Evolutionary conservation across 2,329 filamentous ascomycete species (phyloP).

Genomic region (Pseudocercospora crystallina): DNA sequence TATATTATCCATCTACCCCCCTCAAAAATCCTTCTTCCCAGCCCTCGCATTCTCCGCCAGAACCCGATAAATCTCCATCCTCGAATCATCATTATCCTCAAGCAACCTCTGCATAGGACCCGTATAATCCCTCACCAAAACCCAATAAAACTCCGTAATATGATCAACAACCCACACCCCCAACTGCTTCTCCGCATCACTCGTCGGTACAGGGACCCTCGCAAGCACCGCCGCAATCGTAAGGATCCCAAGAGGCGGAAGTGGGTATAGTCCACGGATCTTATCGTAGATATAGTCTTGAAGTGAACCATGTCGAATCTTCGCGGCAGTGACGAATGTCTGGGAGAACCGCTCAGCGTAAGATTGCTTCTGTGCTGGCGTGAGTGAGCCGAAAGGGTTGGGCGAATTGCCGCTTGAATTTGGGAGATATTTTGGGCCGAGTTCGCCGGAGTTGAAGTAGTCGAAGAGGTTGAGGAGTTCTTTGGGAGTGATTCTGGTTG

Average conservation of each 20-base stretch:
- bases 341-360: slow-evolving; percentile 11
- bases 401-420: slow-evolving; percentile 1
- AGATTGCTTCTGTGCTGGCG: slow-evolving; percentile 7
- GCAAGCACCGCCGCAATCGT: slow-evolving; percentile 6
- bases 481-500: not conserved
- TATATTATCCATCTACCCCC: too few species aligned
- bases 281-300: slow-evolving; percentile 22
- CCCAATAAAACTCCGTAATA: slow-evolving; percentile 8
- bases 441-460: slow-evolving; percentile 12
- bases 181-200: slow-evolving; percentile 4
- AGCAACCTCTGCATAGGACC: slow-evolving; percentile 7
- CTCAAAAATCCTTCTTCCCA: too few species aligned
- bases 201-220: not conserved
- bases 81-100: slow-evolving; percentile 1
- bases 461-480: slow-evolving; percentile 6
- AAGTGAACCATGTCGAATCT: slow-evolving; percentile 18
- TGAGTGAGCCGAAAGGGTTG: not conserved
- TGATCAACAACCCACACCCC: slow-evolving; percentile 11
- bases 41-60: too few species aligned
- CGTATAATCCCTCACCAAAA: slow-evolving; percentile 3
- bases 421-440: slow-evolving; percentile 15
- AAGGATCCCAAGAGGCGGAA: slow-evolving; percentile 11
- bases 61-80: too few species aligned
- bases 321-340: slow-evolving; percentile 19
- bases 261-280: slow-evolving; percentile 16